Percentiles rank a stretch among this genome's conserved stretches.
These are phyloP conservation scores for Paramecium tetraurelia DNA, from an alignment of 73 alveolate species.

Conservation along the genomic window DNA sequence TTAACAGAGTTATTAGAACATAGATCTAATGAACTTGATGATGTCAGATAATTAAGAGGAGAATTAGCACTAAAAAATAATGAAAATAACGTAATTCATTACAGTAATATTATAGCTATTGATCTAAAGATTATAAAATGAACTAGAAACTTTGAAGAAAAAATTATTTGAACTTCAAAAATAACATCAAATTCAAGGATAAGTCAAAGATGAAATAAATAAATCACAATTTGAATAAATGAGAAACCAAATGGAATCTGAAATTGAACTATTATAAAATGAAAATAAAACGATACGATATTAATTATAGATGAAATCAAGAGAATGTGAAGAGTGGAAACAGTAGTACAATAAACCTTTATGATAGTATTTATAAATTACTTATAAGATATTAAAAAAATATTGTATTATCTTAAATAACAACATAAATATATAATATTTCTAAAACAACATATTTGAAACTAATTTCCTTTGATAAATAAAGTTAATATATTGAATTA, in stretches of 20 bases:
- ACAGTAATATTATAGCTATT: neutral
- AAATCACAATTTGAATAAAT: neutral
- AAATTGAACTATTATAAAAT: neutral
- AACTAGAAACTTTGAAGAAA: neutral
- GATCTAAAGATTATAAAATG: neutral
- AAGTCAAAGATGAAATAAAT: neutral
- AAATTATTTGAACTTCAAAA: neutral
- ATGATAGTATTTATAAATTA: neutral
- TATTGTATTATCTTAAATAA: too few relatives aligned
- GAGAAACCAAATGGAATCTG: neutral
- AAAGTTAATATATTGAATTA: too few relatives aligned
- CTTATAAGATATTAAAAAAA: neutral
- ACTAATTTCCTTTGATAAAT: too few relatives aligned
- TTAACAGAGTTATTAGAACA: neutral
- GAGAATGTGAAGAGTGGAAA: constrained; percentile 16
- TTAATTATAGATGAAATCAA: neutral
- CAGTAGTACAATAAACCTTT: neutral
- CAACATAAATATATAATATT: too few relatives aligned
- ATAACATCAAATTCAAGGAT: neutral
- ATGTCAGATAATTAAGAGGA: neutral
- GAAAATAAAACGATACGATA: neutral
- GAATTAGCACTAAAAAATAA: constrained; percentile 17
- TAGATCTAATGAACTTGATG: neutral
- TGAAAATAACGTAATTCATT: neutral
- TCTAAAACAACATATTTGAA: too few relatives aligned